Base-by-base conservation (phyloP, 345 rosid genomes). In the Pseudoturritis turrita region DNA sequence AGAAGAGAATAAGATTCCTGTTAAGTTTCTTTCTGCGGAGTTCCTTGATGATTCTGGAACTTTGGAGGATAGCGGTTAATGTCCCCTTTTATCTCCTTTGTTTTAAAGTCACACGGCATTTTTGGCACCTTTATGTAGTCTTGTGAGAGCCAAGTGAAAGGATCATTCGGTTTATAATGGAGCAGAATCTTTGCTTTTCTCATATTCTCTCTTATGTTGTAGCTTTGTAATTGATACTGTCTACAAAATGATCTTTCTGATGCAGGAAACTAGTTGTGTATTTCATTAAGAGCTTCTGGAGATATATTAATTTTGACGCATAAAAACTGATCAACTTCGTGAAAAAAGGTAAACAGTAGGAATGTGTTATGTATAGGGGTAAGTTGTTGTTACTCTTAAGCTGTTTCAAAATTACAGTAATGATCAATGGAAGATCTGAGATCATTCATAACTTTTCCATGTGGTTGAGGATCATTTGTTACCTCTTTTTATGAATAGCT, bases 401-500 rank as follows among this genome's bases (percentile, higher is more conserved):
- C 9, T 33, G 37, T 33, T n/a, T 33, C 37, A 33, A 33, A 33
- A 33, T 33, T 10, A 33, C 37, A 33, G 37, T 33, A 33, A 9
- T 33, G 37, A 33, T 33, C 37, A 33, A 2, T 33, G 37, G 11
- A 1, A 33, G 37, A 33, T 33, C 43, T 62, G 19, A 44, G 41
- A 62, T 15, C 31, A 51, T 68, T 60, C 26, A 61, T 46, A 13
- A 53, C 19, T 52, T 36, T 35, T 45, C 45, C 73, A 28, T 55
- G 19, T 40, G 13, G 55, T 50, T 33, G 56, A 31, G 40, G 40
- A 21, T 75, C 36, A 54, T 25, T 45, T 62, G 60, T 62, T 62
- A 51, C 23, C 28, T 52, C 35, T 62, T 68, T 58, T 41, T 43
- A n/a, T 43, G 54, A 74, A 51, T 63, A 76, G 75, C 39, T 71